Percentiles rank a stretch among this genome's conserved stretches.
These are phyloP conservation scores for Triticum aestivum DNA, from an alignment of 176 grass and related monocot genomes.

Conservation along the genomic window IWGSC_CS_RefSeq_v2.1 NC_057814.1:639805657-639806156, in stretches of 20 bases:
- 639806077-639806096: constrained; percentile 65
- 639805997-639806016: constrained; percentile 89
- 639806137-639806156: neutral
- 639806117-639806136: neutral
- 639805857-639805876: constrained; percentile 16
- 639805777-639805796: constrained; percentile 56
- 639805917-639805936: constrained; percentile 39
- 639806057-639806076: constrained; percentile 21
- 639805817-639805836: constrained; percentile 31
- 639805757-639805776: constrained; percentile 53
- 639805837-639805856: neutral
- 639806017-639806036: constrained; percentile 41
- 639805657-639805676: neutral
- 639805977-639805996: constrained; percentile 87
- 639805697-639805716: constrained; percentile 53
- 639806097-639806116: constrained; percentile 77
- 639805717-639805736: constrained; percentile 55
- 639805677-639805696: constrained; percentile 28
- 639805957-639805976: constrained; percentile 84
- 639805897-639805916: constrained; percentile 8
- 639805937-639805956: constrained; percentile 97
- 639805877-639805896: neutral
- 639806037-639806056: neutral
- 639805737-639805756: constrained; percentile 39
- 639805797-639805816: constrained; percentile 91